Base-by-base conservation (phyloP, 345 rosid genomes). In the Syzygium aromaticum region DNA sequence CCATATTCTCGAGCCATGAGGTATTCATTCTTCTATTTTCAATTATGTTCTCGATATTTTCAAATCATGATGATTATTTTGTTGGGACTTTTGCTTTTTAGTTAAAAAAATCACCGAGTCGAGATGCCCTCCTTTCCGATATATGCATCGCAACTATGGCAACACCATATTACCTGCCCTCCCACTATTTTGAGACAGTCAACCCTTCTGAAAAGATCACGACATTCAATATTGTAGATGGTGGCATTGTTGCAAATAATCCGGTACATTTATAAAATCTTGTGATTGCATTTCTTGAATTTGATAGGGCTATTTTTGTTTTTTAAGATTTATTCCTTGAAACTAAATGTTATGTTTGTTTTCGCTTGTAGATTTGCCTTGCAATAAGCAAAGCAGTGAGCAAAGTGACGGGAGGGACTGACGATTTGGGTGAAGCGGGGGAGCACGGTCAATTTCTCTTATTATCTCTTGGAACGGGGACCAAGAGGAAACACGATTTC, bases 101-200 rank as follows among this genome's bases (percentile, higher is more conserved):
- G 77, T 3, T 64, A 64, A 15, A 16, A 5, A 30, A 30, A 28
- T 28, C 6, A 64, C 0, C 5, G 0, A 64, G 23, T 17, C 6
- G 8, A 64, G 23, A 28, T 28, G 22, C 3, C 6, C 23, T 15
- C 43, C 3, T 64, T 30, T 63, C 0, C 8, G 11, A 30, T 10
- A 15, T 15, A 64, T 63, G 11, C 2, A 30, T 64, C 77, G 8
- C 3, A 0, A 8, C 22, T 28, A 28, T 0, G 17, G 3, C 3
- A 1, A 10, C 0, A 9, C 0, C 21, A 0, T 1, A 3, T 28
- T 63, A 63, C 17, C 11, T 63, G 6, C 38, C 21, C 2, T 14
- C 5, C 21, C 73, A 63, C 1, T 3, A 7, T 28, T 63, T 28
- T 19, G 9, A 63, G 12, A 63, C 5, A 0, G 10, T 0, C 11